Conservation (phyloP, 106 monocot species). For the Iris macrosiphon region DNA sequence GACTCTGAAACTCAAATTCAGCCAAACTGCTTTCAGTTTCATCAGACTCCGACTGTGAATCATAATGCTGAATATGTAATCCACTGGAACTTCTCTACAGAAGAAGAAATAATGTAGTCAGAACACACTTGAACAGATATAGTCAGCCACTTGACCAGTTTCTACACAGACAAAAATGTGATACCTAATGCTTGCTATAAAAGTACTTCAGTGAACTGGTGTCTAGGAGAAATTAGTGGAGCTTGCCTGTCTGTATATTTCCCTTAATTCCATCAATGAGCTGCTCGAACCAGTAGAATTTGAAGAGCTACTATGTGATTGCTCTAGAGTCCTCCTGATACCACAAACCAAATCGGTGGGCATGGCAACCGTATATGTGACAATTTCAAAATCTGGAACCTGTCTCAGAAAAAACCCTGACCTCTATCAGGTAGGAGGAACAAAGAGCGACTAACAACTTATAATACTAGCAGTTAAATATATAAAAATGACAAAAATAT, state of each 20-base stretch:
- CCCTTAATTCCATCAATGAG: constrained; percentile 9
- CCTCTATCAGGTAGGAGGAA: background rate
- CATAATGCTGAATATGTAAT: constrained; percentile 16
- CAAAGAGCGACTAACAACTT: background rate
- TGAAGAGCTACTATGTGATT: constrained; percentile 23
- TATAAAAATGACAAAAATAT: background rate
- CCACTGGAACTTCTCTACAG: constrained; percentile 21
- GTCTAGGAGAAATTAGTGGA: constrained; percentile 2
- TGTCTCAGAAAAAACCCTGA: constrained; percentile 8
- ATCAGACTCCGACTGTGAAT: constrained; percentile 42
- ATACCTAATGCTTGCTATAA: no score
- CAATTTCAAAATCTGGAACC: constrained; percentile 79
- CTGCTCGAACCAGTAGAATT: constrained; percentile 22
- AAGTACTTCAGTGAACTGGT: no score
- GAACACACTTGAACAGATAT: constrained; percentile 2
- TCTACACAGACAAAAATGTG: no score
- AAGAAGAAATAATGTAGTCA: constrained; percentile 1
- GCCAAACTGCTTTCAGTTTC: constrained; percentile 40
- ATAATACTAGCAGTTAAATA: background rate
- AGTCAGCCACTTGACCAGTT: no score
- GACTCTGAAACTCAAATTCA: constrained; percentile 20
- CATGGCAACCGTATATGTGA: constrained; percentile 62
- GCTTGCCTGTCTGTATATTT: constrained; percentile 26
- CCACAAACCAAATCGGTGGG: constrained; percentile 56
- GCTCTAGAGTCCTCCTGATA: constrained; percentile 47